A percentile compares a stretch with the other conserved stretches of the same genome.
Evolutionary conservation across 1,139 yeast species (phyloP).

Genomic region (Taphrina communis): DNA sequence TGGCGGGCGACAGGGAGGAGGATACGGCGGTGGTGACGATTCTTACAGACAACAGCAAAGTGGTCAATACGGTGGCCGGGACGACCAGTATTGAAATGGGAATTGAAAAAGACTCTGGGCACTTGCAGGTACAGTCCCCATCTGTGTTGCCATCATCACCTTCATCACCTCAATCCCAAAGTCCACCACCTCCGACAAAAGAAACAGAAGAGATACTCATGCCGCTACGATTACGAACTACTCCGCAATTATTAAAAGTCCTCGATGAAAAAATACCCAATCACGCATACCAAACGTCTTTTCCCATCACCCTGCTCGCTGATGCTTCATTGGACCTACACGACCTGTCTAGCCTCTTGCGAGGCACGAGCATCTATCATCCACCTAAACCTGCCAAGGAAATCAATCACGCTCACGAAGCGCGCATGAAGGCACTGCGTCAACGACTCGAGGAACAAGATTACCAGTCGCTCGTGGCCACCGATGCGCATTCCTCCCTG

Average conservation of each 20-base stretch:
- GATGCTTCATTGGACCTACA: neutral
- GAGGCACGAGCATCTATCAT: slow-evolving; percentile 2
- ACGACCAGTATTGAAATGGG: slow-evolving; percentile 2
- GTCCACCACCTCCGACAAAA: neutral
- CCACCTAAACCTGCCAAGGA: neutral
- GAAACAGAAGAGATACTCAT: neutral
- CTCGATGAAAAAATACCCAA: slow-evolving; percentile 9
- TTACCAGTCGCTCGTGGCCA: slow-evolving; percentile 10
- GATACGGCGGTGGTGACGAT: slow-evolving; percentile 10
- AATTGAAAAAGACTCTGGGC: neutral
- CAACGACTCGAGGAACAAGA: slow-evolving; percentile 8
- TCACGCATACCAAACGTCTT: slow-evolving; percentile 6
- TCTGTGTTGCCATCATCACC: neutral
- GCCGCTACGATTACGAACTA: slow-evolving; percentile 12
- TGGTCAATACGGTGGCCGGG: slow-evolving; percentile 10
- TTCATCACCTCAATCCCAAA: neutral
- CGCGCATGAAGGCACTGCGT: slow-evolving; percentile 16
- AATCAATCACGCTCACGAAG: slow-evolving; percentile 16
- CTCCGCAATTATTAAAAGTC: slow-evolving; percentile 10
- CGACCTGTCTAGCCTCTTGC: neutral
- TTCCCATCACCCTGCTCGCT: slow-evolving; percentile 9
- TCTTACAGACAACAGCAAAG: slow-evolving; percentile 17
- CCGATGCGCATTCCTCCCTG: slow-evolving; percentile 8
- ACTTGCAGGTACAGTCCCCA: neutral
- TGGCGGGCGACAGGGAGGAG: slow-evolving; percentile 18